Evolutionary conservation across 2,329 filamentous ascomycete genomes (phyloP), one percentile per base, ranked within the genome.

Genomic region (Fusarium guadeloupense): DNA sequence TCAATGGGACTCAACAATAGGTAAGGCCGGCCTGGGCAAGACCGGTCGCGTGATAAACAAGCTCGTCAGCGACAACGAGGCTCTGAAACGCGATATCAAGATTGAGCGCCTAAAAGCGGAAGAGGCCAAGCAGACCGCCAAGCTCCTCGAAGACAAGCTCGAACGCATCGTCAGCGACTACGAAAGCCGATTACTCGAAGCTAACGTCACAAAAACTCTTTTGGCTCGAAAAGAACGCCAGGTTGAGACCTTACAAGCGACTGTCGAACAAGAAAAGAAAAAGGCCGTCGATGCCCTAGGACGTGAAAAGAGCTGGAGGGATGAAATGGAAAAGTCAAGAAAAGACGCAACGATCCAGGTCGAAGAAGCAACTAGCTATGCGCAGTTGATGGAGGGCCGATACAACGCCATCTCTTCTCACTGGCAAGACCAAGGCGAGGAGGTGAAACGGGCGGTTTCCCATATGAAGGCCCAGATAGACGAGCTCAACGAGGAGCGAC

Each of bases 41-140:
- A 91, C 88, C 9, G 89, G 89, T 9, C 82, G 89, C 28, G 89
- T 92, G 46, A 94, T 95, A 74, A 92, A 95, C 76, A 86, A 87
- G 70, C 83, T 95, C 48, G 91, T 92, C 71, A 88, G 88, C 47
- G 91, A 94, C 71, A 93, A 93, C 66, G 91, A 94, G 70, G 83
- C 87, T 34, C 80, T 94, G 39, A 90, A 90, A 68, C 84, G 90
- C 46, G 90, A 94, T 62, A 80, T 91, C 53, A 81, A 89, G 68
- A 84, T 89, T 52, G 88, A 90, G 74, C 80, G 81, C 17, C 72
- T 89, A 49, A 83, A 83, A 39, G 83, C 88, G 38, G 89, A 92
- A 54, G 90, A 93, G 69, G 83, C 89, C n/a, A 85, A 86, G 66
- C 86, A 90, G 71, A 83, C 85, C 5, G 83, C 89, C 10, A 86